Conservation (phyloP, 805 yeast genomes). For the Kodamaea sagamina region DNA sequence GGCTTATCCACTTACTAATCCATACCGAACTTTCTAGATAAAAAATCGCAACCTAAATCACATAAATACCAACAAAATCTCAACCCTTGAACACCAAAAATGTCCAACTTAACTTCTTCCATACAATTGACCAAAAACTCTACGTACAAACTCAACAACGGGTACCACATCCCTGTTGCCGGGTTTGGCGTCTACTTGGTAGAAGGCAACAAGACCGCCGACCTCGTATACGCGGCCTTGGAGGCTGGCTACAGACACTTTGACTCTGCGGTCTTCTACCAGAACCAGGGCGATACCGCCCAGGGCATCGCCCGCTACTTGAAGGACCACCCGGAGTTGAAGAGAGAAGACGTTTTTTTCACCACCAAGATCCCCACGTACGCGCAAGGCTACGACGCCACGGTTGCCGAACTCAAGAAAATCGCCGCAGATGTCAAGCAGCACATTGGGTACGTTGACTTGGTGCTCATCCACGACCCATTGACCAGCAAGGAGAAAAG, state of each 20-base stretch:
- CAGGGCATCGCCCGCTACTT: conserved; percentile 59
- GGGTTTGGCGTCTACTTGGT: conserved; percentile 58
- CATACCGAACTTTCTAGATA: neutral
- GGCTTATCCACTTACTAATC: no score
- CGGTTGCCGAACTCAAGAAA: conserved; percentile 30
- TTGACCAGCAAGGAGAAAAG: conserved; percentile 38
- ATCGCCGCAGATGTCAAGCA: conserved; percentile 34
- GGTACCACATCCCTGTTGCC: conserved; percentile 54
- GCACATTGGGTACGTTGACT: conserved; percentile 39
- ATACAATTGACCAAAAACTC: conserved; percentile 37
- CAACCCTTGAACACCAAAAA: conserved; percentile 8
- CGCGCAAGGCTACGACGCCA: conserved; percentile 38
- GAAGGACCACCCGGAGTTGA: conserved; percentile 39
- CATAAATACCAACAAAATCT: neutral
- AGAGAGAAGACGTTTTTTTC: conserved; percentile 38
- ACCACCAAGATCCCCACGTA: conserved; percentile 35
- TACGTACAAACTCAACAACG: conserved; percentile 53
- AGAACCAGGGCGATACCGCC: conserved; percentile 62
- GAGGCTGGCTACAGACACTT: conserved; percentile 70
- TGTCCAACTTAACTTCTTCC: conserved; percentile 39
- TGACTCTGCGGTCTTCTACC: conserved; percentile 70
- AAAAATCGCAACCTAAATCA: neutral
- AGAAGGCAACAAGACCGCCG: conserved; percentile 38
- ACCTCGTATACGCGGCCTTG: conserved; percentile 58
- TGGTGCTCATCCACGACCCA: conserved; percentile 52